A percentile compares a stretch with the other conserved stretches of the same genome.
Evolutionary conservation across 441 rosid genomes (phyloP).

Genomic region (Jatropha podagrica): DNA sequence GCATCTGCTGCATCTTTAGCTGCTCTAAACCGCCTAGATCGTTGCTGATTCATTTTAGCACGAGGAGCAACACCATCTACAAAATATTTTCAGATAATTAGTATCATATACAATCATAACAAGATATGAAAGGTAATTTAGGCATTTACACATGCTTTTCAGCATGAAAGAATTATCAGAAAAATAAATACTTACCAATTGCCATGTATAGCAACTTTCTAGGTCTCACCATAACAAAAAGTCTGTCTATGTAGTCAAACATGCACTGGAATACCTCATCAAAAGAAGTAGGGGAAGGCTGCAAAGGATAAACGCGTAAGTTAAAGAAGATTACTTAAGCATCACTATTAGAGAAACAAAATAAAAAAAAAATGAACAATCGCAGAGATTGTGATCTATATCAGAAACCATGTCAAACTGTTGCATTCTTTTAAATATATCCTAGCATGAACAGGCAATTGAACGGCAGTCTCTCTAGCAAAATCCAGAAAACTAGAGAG

Average conservation of each 20-base stretch:
- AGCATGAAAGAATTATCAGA: background rate
- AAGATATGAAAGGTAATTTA: background rate
- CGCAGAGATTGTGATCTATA: background rate
- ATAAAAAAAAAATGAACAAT: background rate
- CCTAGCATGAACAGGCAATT: background rate
- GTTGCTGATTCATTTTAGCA: conserved; percentile 95
- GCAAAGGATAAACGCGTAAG: conserved; percentile 23
- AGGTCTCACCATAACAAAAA: conserved; percentile 89
- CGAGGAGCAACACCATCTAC: conserved; percentile 96
- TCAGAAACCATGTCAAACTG: background rate
- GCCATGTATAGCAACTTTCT: conserved; percentile 84
- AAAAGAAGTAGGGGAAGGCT: conserved; percentile 84
- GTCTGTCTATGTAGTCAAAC: conserved; percentile 90
- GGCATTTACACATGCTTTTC: background rate
- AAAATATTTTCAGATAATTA: conserved; percentile 29
- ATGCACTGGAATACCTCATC: conserved; percentile 80
- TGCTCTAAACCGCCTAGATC: conserved; percentile 89
- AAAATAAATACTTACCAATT: conserved; percentile 52
- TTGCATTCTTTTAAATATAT: background rate
- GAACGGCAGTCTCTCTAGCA: background rate
- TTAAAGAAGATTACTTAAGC: background rate
- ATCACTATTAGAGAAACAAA: background rate
- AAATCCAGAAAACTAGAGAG: too few species aligned
- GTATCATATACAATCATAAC: background rate
- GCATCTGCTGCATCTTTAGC: conserved; percentile 91